Percentiles rank a stretch among this genome's conserved stretches.
These are phyloP conservation scores for Neophaeococcomyces mojaviensis DNA, from an alignment of 2,329 filamentous ascomycete species.

Conservation along the genomic window DNA sequence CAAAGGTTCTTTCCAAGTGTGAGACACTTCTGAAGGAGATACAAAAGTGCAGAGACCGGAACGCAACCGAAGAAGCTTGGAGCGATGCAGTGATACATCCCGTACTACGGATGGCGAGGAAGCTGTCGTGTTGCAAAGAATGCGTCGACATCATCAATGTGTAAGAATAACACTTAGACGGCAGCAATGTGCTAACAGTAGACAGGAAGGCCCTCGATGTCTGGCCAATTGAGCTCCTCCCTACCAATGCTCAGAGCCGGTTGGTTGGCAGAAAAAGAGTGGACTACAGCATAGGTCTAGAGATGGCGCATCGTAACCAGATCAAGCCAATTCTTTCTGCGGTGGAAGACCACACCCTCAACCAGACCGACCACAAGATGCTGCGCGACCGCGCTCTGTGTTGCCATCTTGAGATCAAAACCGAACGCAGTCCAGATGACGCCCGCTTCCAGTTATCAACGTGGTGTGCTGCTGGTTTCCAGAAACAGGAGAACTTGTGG, in stretches of 20 bases:
- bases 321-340: too few relatives aligned
- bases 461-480: background rate
- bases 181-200: background rate
- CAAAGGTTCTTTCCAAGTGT: too few relatives aligned
- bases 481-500: background rate
- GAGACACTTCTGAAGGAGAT: too few relatives aligned
- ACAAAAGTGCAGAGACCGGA: background rate
- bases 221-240: background rate
- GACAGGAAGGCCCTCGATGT: background rate
- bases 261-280: background rate
- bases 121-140: background rate
- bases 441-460: background rate
- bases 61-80: background rate
- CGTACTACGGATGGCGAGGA: background rate
- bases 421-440: background rate
- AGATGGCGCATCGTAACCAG: background rate
- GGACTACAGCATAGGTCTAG: background rate
- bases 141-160: background rate
- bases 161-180: too few relatives aligned
- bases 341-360: constrained; percentile 1
- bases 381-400: background rate
- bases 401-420: constrained; percentile 2
- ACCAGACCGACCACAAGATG: background rate
- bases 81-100: background rate
- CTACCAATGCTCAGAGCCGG: background rate